A percentile compares a stretch with the other conserved stretches of the same genome.
These are phyloP conservation scores for Xylaria palmicola DNA, from an alignment of 495 filamentous ascomycete genomes.

Conservation along the genomic window DNA sequence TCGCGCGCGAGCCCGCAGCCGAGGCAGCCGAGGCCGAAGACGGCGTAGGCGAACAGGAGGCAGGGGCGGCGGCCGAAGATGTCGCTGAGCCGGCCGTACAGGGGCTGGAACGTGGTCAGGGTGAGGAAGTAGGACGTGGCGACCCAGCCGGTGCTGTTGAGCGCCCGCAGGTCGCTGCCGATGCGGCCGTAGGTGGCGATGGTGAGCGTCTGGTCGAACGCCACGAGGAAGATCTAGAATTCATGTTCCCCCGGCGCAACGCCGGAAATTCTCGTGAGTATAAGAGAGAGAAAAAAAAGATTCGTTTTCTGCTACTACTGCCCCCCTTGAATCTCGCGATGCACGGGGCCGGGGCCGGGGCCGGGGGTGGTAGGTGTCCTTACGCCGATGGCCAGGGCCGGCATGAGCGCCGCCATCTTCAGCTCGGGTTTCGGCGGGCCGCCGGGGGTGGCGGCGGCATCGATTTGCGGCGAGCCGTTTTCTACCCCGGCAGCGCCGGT, in stretches of 20 bases:
- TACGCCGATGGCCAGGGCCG: slow-evolving; percentile 59
- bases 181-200: slow-evolving; percentile 78
- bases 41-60: slow-evolving; percentile 67
- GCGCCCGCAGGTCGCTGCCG: slow-evolving; percentile 73
- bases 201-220: slow-evolving; percentile 80
- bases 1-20: slow-evolving; percentile 69
- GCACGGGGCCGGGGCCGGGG: too few species aligned
- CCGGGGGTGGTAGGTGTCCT: slow-evolving; percentile 19
- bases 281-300: too few species aligned
- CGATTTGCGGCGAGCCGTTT: neutral
- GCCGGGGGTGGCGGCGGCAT: neutral
- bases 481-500: slow-evolving; percentile 15
- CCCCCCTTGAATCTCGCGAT: too few species aligned
- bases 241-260: too few species aligned
- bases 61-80: slow-evolving; percentile 81
- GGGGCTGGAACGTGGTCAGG: slow-evolving; percentile 72
- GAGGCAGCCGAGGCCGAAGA: slow-evolving; percentile 74
- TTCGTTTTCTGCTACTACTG: too few species aligned
- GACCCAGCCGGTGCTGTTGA: slow-evolving; percentile 83
- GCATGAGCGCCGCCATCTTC: slow-evolving; percentile 53
- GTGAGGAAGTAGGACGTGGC: slow-evolving; percentile 81
- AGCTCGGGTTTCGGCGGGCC: slow-evolving; percentile 20
- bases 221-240: slow-evolving; percentile 64
- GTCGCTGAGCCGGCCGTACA: slow-evolving; percentile 76
- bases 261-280: too few species aligned